A percentile compares a stretch with the other conserved stretches of the same genome.
Evolutionary conservation across 352 stramenopile genomes (phyloP).

Genomic region (Phytophthora aleatoria): DNA sequence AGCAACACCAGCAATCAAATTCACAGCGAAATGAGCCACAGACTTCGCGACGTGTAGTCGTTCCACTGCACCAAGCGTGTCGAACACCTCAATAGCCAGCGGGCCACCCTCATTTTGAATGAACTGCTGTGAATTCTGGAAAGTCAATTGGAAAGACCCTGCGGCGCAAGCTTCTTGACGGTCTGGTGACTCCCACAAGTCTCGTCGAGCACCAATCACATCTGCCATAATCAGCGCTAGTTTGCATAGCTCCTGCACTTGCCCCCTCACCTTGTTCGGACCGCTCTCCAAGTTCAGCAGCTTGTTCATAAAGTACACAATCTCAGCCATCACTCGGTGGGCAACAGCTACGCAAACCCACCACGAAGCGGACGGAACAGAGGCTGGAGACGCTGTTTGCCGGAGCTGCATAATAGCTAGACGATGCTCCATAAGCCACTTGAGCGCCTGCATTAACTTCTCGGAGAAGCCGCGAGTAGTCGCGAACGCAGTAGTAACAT

Average conservation of each 20-base stretch:
- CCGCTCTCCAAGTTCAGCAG: constrained; percentile 48
- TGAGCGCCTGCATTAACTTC: constrained; percentile 48
- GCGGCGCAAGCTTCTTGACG: constrained; percentile 38
- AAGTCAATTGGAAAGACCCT: constrained; percentile 57
- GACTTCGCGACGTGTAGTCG: constrained; percentile 52
- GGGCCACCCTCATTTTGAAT: constrained; percentile 63
- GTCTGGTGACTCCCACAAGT: constrained; percentile 46
- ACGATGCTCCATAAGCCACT: constrained; percentile 59
- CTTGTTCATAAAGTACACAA: constrained; percentile 65
- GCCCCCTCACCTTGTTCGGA: constrained; percentile 39
- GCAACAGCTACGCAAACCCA: constrained; percentile 58
- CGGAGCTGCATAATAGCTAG: constrained; percentile 35
- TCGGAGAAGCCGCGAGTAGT: constrained; percentile 46
- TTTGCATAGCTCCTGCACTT: constrained; percentile 61
- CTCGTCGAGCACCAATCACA: constrained; percentile 46
- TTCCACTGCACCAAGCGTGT: constrained; percentile 50
- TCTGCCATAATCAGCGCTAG: constrained; percentile 59
- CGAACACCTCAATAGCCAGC: constrained; percentile 63
- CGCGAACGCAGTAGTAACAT: constrained; percentile 36
- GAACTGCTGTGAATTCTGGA: constrained; percentile 62
- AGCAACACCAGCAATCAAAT: constrained; percentile 46
- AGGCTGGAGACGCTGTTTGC: constrained; percentile 20
- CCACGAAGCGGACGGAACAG: constrained; percentile 56
- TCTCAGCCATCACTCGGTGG: constrained; percentile 58
- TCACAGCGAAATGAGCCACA: constrained; percentile 52